These are phyloP conservation scores for Ceratocystis cubensis DNA, from an alignment of 2,329 filamentous ascomycete species.

Conservation along the genomic window DNA sequence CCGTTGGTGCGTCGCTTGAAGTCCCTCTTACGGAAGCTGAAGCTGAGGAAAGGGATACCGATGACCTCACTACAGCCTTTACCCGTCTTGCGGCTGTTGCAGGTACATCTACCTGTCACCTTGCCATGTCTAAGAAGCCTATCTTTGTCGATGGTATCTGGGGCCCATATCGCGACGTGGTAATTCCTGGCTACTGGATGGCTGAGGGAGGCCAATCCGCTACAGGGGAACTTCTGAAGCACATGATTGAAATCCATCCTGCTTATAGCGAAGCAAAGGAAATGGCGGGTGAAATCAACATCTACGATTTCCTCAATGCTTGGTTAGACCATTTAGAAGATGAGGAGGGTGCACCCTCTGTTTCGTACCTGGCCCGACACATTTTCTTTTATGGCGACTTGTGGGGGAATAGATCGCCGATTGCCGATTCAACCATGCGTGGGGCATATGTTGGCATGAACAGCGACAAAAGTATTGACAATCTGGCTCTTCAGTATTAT, in stretches of 20 bases:
- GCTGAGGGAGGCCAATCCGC: conserved; percentile 94
- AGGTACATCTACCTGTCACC: conserved; percentile 91
- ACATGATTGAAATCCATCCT: conserved; percentile 89
- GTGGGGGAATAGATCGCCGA: conserved; percentile 89
- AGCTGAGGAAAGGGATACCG: conserved; percentile 28
- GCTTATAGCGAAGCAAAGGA: conserved; percentile 71
- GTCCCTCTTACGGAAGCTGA: conserved; percentile 35
- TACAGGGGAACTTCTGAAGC: conserved; percentile 85
- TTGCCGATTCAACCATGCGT: conserved; percentile 87
- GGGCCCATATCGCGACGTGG: conserved; percentile 91
- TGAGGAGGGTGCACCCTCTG: conserved; percentile 55
- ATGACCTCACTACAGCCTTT: conserved; percentile 86
- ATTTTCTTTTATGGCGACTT: conserved; percentile 98
- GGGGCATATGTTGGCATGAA: conserved; percentile 78
- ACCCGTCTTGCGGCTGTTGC: conserved; percentile 86
- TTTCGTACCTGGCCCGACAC: conserved; percentile 80
- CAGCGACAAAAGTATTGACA: conserved; percentile 74
- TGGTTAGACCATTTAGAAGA: conserved; percentile 67
- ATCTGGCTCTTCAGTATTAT: conserved; percentile 85
- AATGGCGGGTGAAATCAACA: conserved; percentile 68
- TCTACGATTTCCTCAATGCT: conserved; percentile 89
- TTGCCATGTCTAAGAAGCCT: conserved; percentile 86
- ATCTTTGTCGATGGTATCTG: conserved; percentile 93
- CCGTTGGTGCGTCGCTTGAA: conserved; percentile 90
- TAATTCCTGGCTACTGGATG: conserved; percentile 89